phyloP scores from a whole-genome alignment of 164 flowering plant genomes.

The Tinospora cordifolia region DNA sequence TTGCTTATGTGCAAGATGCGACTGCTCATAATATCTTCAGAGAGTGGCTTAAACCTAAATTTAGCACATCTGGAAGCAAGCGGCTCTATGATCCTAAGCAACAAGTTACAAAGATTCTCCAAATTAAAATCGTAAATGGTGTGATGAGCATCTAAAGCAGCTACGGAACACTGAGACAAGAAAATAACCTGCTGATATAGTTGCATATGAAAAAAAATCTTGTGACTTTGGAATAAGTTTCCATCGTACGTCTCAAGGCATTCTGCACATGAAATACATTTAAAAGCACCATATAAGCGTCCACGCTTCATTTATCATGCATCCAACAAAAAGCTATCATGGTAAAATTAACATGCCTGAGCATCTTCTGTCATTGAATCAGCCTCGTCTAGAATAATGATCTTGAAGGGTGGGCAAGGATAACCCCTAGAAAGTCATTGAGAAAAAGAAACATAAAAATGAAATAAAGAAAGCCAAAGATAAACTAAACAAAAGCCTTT shows the following conservation, averaged over 20 bases:
- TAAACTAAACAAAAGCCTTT: not conserved
- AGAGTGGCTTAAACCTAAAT: slow-evolving; percentile 94
- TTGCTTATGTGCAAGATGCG: slow-evolving; percentile 69
- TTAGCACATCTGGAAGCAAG: slow-evolving; percentile 99
- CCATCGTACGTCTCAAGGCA: slow-evolving; percentile 95
- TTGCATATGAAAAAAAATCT: slow-evolving; percentile 93
- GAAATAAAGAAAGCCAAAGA: slow-evolving; percentile 3
- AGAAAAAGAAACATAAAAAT: slow-evolving; percentile 5
- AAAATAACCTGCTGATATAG: slow-evolving; percentile 83
- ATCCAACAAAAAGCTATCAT: not conserved
- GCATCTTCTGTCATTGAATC: slow-evolving; percentile 99
- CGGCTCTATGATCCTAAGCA: slow-evolving; percentile 83
- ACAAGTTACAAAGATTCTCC: slow-evolving; percentile 2
- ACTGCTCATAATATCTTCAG: slow-evolving; percentile 73
- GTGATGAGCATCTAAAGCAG: not conserved
- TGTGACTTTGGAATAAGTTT: slow-evolving; percentile 93
- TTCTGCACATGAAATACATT: slow-evolving; percentile 39
- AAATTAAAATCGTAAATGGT: not conserved
- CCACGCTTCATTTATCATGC: not conserved
- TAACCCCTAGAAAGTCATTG: slow-evolving; percentile 39
- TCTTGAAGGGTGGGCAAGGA: slow-evolving; percentile 92
- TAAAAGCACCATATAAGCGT: not conserved
- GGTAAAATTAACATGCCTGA: slow-evolving; percentile 43
- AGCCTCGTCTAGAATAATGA: slow-evolving; percentile 92
- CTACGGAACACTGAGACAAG: not conserved